Evolutionary conservation across 148 eudicot genomes (phyloP).

Genomic region (Rhododendron williamsianum): DNA sequence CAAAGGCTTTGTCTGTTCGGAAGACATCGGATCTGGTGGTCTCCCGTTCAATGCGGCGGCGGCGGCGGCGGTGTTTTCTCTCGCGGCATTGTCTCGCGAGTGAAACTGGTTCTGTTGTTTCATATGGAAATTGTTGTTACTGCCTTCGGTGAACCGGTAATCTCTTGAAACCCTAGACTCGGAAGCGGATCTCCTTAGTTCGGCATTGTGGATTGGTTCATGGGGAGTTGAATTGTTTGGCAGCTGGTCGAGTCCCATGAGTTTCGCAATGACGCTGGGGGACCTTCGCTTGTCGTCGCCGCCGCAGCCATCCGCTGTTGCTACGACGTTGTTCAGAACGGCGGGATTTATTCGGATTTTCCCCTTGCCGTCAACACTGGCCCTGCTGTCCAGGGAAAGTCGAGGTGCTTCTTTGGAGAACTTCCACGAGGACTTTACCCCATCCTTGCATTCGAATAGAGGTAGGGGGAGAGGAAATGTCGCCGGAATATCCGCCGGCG

Average conservation of each 20-base stretch:
- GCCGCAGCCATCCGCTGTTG: slow-evolving; percentile 19
- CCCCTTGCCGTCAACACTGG: slow-evolving; percentile 63
- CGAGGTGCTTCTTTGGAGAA: slow-evolving; percentile 71
- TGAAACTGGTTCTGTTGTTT: slow-evolving; percentile 19
- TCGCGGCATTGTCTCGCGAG: slow-evolving; percentile 11
- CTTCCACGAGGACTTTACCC: slow-evolving; percentile 65
- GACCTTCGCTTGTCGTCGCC: slow-evolving; percentile 50
- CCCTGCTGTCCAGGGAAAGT: slow-evolving; percentile 82
- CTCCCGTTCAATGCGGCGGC: slow-evolving; percentile 10
- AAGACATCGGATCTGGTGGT: slow-evolving; percentile 14
- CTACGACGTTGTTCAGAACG: not conserved
- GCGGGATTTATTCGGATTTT: slow-evolving; percentile 35
- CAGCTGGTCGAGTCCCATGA: slow-evolving; percentile 82
- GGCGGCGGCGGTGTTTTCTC: not conserved
- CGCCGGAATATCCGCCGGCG: slow-evolving; percentile 15
- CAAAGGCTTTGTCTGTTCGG: slow-evolving; percentile 9
- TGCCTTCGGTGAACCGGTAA: slow-evolving; percentile 19
- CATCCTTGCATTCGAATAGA: slow-evolving; percentile 38
- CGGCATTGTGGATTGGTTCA: slow-evolving; percentile 32
- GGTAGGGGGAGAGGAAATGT: slow-evolving; percentile 33
- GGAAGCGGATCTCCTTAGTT: slow-evolving; percentile 80
- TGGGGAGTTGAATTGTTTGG: slow-evolving; percentile 16
- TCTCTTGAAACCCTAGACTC: slow-evolving; percentile 79
- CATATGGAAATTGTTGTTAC: slow-evolving; percentile 13
- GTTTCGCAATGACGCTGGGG: slow-evolving; percentile 82